Evolutionary conservation across 768 basidiomycete genomes (phyloP).

Genomic region (Austroboletus festivus): DNA sequence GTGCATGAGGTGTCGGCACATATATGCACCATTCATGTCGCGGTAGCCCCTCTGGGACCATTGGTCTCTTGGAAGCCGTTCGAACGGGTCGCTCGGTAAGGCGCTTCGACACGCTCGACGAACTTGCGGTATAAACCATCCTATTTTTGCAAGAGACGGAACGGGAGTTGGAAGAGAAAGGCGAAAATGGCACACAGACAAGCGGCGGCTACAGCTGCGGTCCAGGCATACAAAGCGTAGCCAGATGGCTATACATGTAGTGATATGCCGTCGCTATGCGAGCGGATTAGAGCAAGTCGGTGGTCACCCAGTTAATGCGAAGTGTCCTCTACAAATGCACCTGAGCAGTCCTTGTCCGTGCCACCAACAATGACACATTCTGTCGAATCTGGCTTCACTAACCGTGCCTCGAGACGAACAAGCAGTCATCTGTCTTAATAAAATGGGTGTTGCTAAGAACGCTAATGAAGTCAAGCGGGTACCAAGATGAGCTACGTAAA

Average conservation of each 20-base stretch:
- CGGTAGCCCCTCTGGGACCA: conserved; percentile 18
- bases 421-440: conserved; percentile 45
- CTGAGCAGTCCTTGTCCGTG: background rate
- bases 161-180: conserved; percentile 20
- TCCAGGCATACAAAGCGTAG: conserved; percentile 1
- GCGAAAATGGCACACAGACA: conserved; percentile 14
- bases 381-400: conserved; percentile 35
- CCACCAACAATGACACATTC: conserved; percentile 46
- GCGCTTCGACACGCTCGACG: conserved; percentile 16
- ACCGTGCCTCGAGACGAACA: conserved; percentile 44
- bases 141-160: conserved; percentile 15
- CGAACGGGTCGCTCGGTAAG: too few relatives aligned
- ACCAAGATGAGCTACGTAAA: background rate
- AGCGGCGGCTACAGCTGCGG: conserved; percentile 1
- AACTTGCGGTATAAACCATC: conserved; percentile 26
- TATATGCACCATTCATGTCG: background rate
- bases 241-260: conserved; percentile 5
- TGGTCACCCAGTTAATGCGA: background rate
- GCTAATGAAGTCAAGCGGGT: background rate
- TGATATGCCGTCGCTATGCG: background rate
- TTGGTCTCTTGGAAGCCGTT: conserved; percentile 27
- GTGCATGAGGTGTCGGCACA: background rate
- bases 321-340: too few relatives aligned
- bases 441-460: conserved; percentile 42
- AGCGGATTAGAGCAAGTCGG: background rate